Base-by-base conservation (phyloP, 495 filamentous ascomycete genomes). In the Acidiella bohemica region DNA sequence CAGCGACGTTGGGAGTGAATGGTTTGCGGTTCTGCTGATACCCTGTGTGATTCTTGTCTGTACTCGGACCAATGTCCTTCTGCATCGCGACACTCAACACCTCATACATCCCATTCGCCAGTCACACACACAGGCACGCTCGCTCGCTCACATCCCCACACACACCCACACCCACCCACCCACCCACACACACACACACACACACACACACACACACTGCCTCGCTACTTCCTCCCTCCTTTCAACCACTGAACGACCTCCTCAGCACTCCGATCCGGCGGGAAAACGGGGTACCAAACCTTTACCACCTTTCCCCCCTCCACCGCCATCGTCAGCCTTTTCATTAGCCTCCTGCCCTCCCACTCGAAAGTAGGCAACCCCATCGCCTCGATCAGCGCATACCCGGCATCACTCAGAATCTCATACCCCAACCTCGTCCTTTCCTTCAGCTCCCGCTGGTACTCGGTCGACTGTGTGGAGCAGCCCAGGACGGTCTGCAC, bases 231-330 rank as follows among this genome's bases (percentile, higher is more conserved):
- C n/a, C 38, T 31, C 12, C 35, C 25, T 14, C 4, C 12, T 30
- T 47, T 41, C 43, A 58, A 36, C 56, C 54, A 57, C 21, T 42
- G 12, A 12, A 53, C 18, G 13, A 55, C 54, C 10, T 55, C 33
- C 35, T 18, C 29, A 6, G 51, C 53, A 39, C 42, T 54, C 44
- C 42, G 38, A 39, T 53, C 49, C 11, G 54, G 49, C 27, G 54
- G 54, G 36, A 56, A 59, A 7, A 57, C 56, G 10, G 56, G 51
- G 42, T 59, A 59, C 44, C 51, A 55, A 2, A 55, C 49, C 25
- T 43, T 44, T 25, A 46, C 39, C n/a, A 57, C 36, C 26, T 36
- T 47, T 25, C 54, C 56, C 21, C 44, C 37, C 32, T 45, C 29
- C 5, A 57, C 44, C 25, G 51, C 56, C 25, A 59, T 13, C 18